Base-by-base conservation (phyloP, 1,284 basidiomycete genomes). In the Schizopora paradoxa region DNA sequence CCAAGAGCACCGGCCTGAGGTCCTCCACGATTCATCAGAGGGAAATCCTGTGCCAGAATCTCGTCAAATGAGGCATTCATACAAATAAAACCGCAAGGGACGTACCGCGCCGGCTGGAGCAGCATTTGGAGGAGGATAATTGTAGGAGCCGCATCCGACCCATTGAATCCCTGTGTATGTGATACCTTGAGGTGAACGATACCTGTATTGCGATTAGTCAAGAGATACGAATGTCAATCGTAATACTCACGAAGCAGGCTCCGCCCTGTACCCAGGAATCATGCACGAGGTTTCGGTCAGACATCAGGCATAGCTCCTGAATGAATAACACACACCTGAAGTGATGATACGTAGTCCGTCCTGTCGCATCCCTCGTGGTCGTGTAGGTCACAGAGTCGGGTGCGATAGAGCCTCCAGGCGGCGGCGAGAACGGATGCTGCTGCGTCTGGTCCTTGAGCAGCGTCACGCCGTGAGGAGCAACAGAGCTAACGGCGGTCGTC, bases 151-250 rank as follows among this genome's bases (percentile, higher is more conserved):
- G 10, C 73, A 75, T 18, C 83, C 82, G 18, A 85, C 70, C 86
- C 84, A 87, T 58, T 86, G 83, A 47, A 86, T 84, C 19, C 84
- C 83, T 47, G 61, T 73, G 39, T 50, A 50, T 27, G 86, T 74
- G 26, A 81, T 55, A 13, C 85, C 85, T 53, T 70, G 72, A 10
- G 77, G 65, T 1, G 82, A 86, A 56, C 80, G 77, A 64, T 87
- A 87, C 56, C 85, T 87, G 54, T 27, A 48, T 16, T 51, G 51
- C 47, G 60, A 53, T 51, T 28, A n/a, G 2, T 5, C 25, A 36
- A 37, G 13, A 21, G 16, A 27, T 46, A 29, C 6, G 18, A 14
- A 10, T 14, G 14, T n/a, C n/a, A n/a, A n/a, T n/a, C n/a, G n/a
- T 10, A 8, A 32, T 6, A 38, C 45, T 39, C 28, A 51, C 49